Conservation (phyloP, 108 stramenopile species). For the Chaetoceros muelleri region DNA sequence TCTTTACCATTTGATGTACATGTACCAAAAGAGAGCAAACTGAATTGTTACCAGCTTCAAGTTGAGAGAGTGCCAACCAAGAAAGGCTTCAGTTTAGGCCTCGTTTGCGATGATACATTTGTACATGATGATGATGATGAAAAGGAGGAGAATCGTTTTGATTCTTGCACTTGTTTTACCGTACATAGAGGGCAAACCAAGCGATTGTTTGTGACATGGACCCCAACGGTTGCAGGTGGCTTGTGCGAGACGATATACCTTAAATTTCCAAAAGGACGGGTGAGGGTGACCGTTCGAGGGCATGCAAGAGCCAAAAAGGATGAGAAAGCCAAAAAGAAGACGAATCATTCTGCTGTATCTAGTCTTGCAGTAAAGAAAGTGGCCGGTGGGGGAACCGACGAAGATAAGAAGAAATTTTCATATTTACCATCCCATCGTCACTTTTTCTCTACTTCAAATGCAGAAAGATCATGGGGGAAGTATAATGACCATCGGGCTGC, state of each 20-base stretch:
- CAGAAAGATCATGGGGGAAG: constrained; percentile 1
- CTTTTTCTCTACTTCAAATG: too few species aligned
- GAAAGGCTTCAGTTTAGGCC: constrained; percentile 10
- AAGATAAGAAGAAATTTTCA: neutral
- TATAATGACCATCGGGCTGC: neutral
- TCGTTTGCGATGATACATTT: too few species aligned
- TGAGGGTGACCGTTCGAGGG: constrained; percentile 9
- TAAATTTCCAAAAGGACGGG: constrained; percentile 8
- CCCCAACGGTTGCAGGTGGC: constrained; percentile 12
- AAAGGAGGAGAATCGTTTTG: neutral
- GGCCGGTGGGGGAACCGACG: neutral
- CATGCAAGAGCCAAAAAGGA: neutral
- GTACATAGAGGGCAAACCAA: constrained; percentile 7
- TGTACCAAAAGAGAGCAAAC: neutral
- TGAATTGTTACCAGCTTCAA: neutral
- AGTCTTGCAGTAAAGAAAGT: neutral
- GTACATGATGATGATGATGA: too few species aligned
- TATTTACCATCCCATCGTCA: neutral
- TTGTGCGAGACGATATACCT: constrained; percentile 13
- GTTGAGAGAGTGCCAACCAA: constrained; percentile 14
- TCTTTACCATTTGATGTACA: constrained; percentile 10
- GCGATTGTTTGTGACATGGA: constrained; percentile 10
- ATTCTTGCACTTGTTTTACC: neutral
- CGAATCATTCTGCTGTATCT: neutral
- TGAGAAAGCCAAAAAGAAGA: neutral